Evolutionary conservation across 2,329 filamentous ascomycete genomes (phyloP).

Genomic region (Dactylellina sp.): DNA sequence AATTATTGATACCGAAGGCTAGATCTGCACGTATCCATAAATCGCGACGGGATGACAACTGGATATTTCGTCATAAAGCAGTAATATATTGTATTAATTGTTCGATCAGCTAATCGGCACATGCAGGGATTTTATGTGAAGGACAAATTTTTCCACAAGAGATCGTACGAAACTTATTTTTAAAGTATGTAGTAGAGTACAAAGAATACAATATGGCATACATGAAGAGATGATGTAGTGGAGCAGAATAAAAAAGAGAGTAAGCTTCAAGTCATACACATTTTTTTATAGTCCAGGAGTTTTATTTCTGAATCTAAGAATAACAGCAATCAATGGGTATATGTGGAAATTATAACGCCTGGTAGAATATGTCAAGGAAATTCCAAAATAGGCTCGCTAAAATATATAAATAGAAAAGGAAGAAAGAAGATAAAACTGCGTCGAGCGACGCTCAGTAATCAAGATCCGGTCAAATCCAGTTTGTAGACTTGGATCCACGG

Average conservation of each 20-base stretch:
- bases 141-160: not conserved
- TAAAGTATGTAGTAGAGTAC: constrained; percentile 2
- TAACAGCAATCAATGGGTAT: constrained; percentile 40
- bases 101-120: not conserved
- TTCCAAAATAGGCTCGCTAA: constrained; percentile 22
- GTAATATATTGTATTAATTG: not conserved
- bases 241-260: not conserved
- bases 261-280: not conserved
- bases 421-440: constrained; percentile 2
- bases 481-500: constrained; percentile 35
- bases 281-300: not conserved
- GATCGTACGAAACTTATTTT: not conserved
- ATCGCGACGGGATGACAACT: no score
- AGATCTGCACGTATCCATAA: not conserved
- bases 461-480: constrained; percentile 36
- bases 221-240: constrained; percentile 25
- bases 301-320: constrained; percentile 1
- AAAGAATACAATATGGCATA: constrained; percentile 25
- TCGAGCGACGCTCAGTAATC: not conserved
- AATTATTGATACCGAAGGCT: no score
- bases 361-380: constrained; percentile 11
- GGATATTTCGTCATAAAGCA: no score
- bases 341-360: constrained; percentile 39
- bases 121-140: not conserved
- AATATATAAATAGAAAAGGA: constrained; percentile 25